Evolutionary conservation across 2,329 filamentous ascomycete genomes (phyloP), one percentile per base, ranked within the genome.

Genomic region (Fusarium marasasianum): DNA sequence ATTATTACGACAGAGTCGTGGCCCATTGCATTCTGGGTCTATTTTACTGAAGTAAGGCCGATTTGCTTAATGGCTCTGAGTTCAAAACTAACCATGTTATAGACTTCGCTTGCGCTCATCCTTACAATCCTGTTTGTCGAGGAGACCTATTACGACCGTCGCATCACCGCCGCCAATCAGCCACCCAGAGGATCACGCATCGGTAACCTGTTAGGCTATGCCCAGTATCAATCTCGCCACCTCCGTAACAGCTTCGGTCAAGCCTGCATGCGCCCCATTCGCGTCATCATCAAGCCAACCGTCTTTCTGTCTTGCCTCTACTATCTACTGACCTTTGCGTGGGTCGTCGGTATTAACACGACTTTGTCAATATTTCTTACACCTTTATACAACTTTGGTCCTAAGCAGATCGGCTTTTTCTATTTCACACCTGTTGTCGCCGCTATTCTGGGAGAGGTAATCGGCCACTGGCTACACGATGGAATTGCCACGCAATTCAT

Each of bases 31-130:
- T 54, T 54, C 24, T 54, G 50, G 50, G 50, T 54, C 4, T 54
- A 54, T 2, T 54, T 54, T 29, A 26, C 35, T 12, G 50, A 54
- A 1, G 50, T 38, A 5, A 2, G 8, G 18, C 0, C 2, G 3
- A 6, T 5, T 17, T 18, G 3, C 24, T 4, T 3, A 5, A 12
- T 3, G 0, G 2, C 13, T 17, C 13, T 17, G 5, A 12, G 24
- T 5, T 17, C 4, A 4, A 11, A 5, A 8, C n/a, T 54, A 33
- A 54, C 33, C 9, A 6, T 17, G 12, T 1, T 1, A 9, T 17
- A 37, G 50, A 54, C 50, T 9, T 38, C 50, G 5, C 50, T 54
- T 6, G 50, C 24, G 5, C 50, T 54, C 2, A 29, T 38, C 18
- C 50, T 54, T 1, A 54, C 50, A 1, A 22, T 54, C 2, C 2